Evolutionary conservation across 1,284 basidiomycete species (phyloP).

Genomic region (Rhodotorula sp.): DNA sequence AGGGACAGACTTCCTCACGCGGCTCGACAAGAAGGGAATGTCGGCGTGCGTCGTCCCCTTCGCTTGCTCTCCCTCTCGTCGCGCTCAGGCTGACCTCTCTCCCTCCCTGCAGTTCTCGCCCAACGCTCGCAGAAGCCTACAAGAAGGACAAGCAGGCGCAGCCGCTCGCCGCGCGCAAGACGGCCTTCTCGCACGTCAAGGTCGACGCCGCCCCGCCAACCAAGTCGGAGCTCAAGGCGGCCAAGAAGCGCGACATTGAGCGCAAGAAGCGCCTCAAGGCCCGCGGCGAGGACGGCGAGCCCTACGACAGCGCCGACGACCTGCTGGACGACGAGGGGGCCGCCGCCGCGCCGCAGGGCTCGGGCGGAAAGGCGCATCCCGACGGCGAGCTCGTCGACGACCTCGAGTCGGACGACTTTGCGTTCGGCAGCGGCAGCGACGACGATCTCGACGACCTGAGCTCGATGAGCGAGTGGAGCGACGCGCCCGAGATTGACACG

Average conservation of each 20-base stretch:
- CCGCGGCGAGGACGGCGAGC: constrained; percentile 7
- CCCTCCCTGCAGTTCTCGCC: constrained; percentile 30
- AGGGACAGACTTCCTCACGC: constrained; percentile 35
- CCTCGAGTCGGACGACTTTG: constrained; percentile 42
- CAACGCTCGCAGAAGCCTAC: constrained; percentile 32
- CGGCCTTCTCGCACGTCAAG: constrained; percentile 24
- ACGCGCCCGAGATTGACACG: constrained; percentile 62
- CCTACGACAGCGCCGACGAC: constrained; percentile 20
- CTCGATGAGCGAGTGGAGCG: constrained; percentile 66
- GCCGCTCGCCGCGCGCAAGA: constrained; percentile 11
- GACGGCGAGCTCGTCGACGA: constrained; percentile 47
- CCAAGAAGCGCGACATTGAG: constrained; percentile 33
- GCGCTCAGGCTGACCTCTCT: not conserved
- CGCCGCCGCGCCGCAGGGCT: constrained; percentile 56
- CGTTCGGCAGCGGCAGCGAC: constrained; percentile 34
- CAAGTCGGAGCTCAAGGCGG: constrained; percentile 40
- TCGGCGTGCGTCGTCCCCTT: constrained; percentile 28
- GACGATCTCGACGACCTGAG: constrained; percentile 49
- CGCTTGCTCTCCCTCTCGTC: not conserved
- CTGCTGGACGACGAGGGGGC: constrained; percentile 52
- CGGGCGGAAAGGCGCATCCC: constrained; percentile 59
- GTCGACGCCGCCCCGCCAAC: constrained; percentile 26
- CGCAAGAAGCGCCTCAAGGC: constrained; percentile 34
- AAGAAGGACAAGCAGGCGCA: constrained; percentile 34
- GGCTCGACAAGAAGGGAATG: constrained; percentile 41